Base-by-base conservation (phyloP, 495 filamentous ascomycete genomes). In the Podospora comata region DNA sequence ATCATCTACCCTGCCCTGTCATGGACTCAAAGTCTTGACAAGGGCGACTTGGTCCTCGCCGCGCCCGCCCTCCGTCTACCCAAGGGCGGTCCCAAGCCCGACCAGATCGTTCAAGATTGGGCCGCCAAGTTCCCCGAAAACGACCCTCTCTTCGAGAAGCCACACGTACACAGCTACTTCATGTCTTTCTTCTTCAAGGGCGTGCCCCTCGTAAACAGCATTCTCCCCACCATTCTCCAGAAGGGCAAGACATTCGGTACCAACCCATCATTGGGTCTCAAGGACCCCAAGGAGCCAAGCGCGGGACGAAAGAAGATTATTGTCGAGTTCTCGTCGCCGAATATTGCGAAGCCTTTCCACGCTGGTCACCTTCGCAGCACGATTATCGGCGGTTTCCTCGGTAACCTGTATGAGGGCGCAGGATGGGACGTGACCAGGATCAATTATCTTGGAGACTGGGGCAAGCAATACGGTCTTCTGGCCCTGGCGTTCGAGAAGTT, bases 21-120 rank as follows among this genome's bases (percentile, higher is more conserved):
- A 74, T 97, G 92, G 92, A 97, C 94, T 16, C 83, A 85, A 69
- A 87, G 87, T 60, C 81, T 96, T 30, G 94, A 97, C 67, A 96
- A 96, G 84, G 94, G 94, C 68, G 94, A 98, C 76, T 79, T 98
- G 70, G 82, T 89, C 59, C 81, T 97, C 48, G 87, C 94, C 62
- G 89, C 92, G 39, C 89, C 94, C 7, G 85, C 93, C 15, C 82
- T 97, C 63, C 85, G 91, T 62, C 82, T 96, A 0, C 55, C 55
- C 68, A 94, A 95, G 80, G 89, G 90, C 65, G 88, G 39, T 16
- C 39, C 88, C 80, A 96, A 94, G 72, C 92, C 92, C 11, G 79
- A 85, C 58, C 91, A 90, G 72, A 82, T 93, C 28, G 87, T 86
- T 57, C 78, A 83, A 66, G 89, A 96, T 71, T 88, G 92, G 83